A percentile compares a stretch with the other conserved stretches of the same genome.
Evolutionary conservation across 306 rosid species (phyloP).

Genomic region (Morella rubra): DNA sequence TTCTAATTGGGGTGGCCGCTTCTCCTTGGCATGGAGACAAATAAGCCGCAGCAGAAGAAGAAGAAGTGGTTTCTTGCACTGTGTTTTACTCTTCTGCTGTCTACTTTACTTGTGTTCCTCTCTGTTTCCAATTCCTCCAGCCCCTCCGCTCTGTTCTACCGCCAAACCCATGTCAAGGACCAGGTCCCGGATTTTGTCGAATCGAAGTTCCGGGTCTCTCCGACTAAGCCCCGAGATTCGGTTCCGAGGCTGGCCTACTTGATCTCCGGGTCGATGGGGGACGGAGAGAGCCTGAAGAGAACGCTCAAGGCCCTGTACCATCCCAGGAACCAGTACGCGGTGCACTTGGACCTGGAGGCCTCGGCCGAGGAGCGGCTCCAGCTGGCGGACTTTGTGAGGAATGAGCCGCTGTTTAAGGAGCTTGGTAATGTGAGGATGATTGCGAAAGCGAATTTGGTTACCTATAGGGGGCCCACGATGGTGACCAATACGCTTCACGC

Average conservation of each 20-base stretch:
- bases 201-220: slow-evolving; percentile 41
- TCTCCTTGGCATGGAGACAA: slow-evolving; percentile 40
- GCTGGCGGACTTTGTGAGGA: slow-evolving; percentile 48
- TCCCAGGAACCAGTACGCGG: slow-evolving; percentile 63
- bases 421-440: slow-evolving; percentile 60
- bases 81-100: slow-evolving; percentile 34
- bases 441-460: slow-evolving; percentile 66
- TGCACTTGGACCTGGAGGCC: slow-evolving; percentile 77
- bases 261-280: slow-evolving; percentile 78
- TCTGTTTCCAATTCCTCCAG: slow-evolving; percentile 36
- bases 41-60: slow-evolving; percentile 45
- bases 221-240: slow-evolving; percentile 23
- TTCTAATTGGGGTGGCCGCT: too few species aligned
- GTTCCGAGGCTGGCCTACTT: slow-evolving; percentile 70
- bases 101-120: slow-evolving; percentile 38
- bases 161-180: slow-evolving; percentile 17
- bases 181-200: slow-evolving; percentile 52
- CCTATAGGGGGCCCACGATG: slow-evolving; percentile 75
- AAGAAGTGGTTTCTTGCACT: slow-evolving; percentile 52
- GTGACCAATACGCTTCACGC: slow-evolving; percentile 76
- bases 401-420: slow-evolving; percentile 46
- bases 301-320: slow-evolving; percentile 69
- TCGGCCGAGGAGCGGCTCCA: slow-evolving; percentile 55
- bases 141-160: slow-evolving; percentile 25
- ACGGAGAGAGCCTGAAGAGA: slow-evolving; percentile 63